These are phyloP conservation scores for Epicoccum nigrum DNA, from an alignment of 2,329 filamentous ascomycete genomes.

Conservation along the genomic window DNA sequence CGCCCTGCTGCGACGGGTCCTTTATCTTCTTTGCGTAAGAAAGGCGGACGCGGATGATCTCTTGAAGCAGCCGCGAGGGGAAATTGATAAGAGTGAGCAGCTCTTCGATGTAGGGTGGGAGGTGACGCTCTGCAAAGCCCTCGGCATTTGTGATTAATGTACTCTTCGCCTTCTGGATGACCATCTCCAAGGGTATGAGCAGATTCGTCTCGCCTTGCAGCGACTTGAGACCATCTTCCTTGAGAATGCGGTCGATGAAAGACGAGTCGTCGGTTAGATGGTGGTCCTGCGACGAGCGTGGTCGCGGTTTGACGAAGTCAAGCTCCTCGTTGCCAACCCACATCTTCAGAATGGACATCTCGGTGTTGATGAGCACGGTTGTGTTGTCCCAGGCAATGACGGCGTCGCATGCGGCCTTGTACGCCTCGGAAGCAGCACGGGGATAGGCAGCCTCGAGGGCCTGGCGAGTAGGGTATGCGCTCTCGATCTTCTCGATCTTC, in stretches of 20 bases:
- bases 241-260: conserved; percentile 92
- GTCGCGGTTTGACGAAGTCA: conserved; percentile 80
- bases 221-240: conserved; percentile 92
- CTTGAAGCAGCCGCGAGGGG: conserved; percentile 91
- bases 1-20: conserved; percentile 87
- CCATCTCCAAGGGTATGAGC: conserved; percentile 79
- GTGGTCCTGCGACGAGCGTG: conserved; percentile 70
- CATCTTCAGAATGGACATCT: conserved; percentile 86
- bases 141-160: conserved; percentile 87
- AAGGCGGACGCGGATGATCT: conserved; percentile 90
- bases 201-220: conserved; percentile 86
- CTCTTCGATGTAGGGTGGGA: conserved; percentile 96
- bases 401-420: conserved; percentile 82
- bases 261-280: conserved; percentile 87
- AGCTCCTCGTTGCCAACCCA: conserved; percentile 98
- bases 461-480: conserved; percentile 79
- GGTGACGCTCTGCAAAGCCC: conserved; percentile 83
- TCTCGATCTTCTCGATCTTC: conserved; percentile 89
- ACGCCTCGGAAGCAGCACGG: conserved; percentile 75
- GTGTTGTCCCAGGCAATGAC: conserved; percentile 97
- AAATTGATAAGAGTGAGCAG: conserved; percentile 96
- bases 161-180: conserved; percentile 91
- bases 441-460: conserved; percentile 78
- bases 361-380: conserved; percentile 92
- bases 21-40: conserved; percentile 95